Evolutionary conservation across 306 rosid species (phyloP), one percentile per base, ranked within the genome.

Genomic region (Quercus alba): DNA sequence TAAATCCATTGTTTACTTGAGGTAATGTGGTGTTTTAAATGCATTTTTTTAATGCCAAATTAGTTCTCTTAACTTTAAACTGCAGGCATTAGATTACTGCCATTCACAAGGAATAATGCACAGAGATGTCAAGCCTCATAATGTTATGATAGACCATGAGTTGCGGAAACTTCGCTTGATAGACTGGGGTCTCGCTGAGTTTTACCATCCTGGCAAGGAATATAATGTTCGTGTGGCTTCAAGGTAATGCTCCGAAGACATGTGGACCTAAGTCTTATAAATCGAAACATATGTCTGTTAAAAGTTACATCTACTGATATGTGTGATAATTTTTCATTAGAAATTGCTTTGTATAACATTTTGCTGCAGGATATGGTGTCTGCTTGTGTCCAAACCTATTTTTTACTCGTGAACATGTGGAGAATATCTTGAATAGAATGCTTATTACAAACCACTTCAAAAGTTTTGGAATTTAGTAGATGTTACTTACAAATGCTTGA

Each of bases 71-170:
- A 25, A 81, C 75, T 33, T 78, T 75, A 78, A 56, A 51, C 57
- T 83, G 80, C 87, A 93, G 97, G 97, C 97, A 23, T 84, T 93
- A 76, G 97, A 93, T 84, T 93, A 89, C 89, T 90, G 97, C 78
- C 97, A 93, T 88, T 93, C 97, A 33, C 97, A 90, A 79, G 96
- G 97, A 84, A 93, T 93, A 75, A 93, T 93, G 96, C 97, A 93
- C 82, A 88, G 97, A 81, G 97, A 92, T 82, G 97, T 93, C 33
- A 93, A 90, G 84, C 97, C 97, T 81, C 97, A 93, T 86, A 93
- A 93, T 85, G 96, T 93, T 72, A 93, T 93, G 97, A 93, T 93
- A 73, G 97, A 93, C 87, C 97, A 91, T 70, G 96, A 93, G 79
- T 81, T 91, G 82, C 94, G 94, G 31, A 93, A 93, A 84, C 97